phyloP scores from a whole-genome alignment of 2,329 filamentous ascomycete genomes.

The Orbilia brochopaga region DNA sequence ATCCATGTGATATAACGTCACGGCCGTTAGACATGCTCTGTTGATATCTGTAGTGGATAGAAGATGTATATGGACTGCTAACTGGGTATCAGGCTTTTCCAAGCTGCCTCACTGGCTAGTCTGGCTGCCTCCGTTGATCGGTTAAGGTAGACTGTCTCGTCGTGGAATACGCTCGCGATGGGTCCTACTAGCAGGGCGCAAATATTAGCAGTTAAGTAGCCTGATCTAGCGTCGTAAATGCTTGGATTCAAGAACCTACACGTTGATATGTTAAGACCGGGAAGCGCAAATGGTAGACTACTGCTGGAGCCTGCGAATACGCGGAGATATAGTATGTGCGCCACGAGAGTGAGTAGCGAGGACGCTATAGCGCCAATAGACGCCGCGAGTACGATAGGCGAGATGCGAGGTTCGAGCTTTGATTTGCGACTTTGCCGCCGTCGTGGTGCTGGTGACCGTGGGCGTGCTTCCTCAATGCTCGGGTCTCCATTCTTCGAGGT shows the following conservation, averaged over 20 bases:
- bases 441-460: neutral
- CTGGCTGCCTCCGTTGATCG: conserved; percentile 24
- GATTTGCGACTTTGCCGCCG: neutral
- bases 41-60: neutral
- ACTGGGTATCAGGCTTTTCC: conserved; percentile 40
- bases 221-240: too few relatives aligned
- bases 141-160: conserved; percentile 41
- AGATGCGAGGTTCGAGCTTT: conserved; percentile 35
- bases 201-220: too few relatives aligned
- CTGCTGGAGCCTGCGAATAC: neutral
- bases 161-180: conserved; percentile 22
- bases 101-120: conserved; percentile 34
- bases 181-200: conserved; percentile 20
- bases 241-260: neutral
- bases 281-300: neutral
- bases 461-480: too few relatives aligned
- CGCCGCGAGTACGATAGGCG: conserved; percentile 22
- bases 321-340: conserved; percentile 19
- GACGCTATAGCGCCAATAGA: conserved; percentile 27
- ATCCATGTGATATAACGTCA: neutral
- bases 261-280: neutral
- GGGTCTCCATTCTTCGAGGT: too few relatives aligned
- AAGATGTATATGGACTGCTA: neutral
- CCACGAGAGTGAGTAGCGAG: conserved; percentile 27
- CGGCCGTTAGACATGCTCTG: neutral